Conservation (phyloP, 257 asterid species). For the Forsythia suspensa region DNA sequence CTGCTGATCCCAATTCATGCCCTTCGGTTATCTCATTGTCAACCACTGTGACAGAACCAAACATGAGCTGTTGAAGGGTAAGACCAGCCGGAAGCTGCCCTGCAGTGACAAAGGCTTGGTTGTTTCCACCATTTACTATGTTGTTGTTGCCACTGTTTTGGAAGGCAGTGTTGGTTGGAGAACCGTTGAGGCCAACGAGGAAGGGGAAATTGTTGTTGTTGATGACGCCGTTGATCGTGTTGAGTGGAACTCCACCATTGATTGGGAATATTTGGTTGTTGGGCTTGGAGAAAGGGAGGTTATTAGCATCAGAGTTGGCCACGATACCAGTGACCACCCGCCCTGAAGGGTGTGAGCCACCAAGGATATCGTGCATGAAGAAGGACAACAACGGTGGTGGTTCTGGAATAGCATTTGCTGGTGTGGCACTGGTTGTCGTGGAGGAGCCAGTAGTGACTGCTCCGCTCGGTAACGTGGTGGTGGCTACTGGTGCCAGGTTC, state of each 20-base stretch:
- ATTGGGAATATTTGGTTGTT: constrained; percentile 73
- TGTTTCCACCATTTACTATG: constrained; percentile 30
- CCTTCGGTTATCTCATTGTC: constrained; percentile 83
- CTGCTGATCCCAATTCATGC: constrained; percentile 65
- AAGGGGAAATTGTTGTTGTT: constrained; percentile 81
- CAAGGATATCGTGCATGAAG: constrained; percentile 85
- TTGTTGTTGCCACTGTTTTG: constrained; percentile 53
- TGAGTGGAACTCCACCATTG: constrained; percentile 89
- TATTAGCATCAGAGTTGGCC: constrained; percentile 63
- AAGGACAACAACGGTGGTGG: constrained; percentile 44
- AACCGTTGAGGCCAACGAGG: constrained; percentile 79
- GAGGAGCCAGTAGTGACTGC: background rate
- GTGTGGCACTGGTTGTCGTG: background rate
- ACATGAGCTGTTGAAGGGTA: constrained; percentile 81
- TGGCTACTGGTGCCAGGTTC: background rate
- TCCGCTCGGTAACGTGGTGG: background rate
- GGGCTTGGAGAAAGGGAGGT: constrained; percentile 77
- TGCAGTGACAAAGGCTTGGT: constrained; percentile 76
- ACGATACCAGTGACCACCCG: constrained; percentile 74
- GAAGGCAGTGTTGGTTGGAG: constrained; percentile 45
- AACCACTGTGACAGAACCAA: constrained; percentile 84
- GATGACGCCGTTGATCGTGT: constrained; percentile 62
- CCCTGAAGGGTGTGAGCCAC: constrained; percentile 85
- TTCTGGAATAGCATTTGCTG: constrained; percentile 4
- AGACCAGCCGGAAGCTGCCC: constrained; percentile 80